phyloP scores from a whole-genome alignment of 139 green algal species.

The Coccomyxa sp. region DNA sequence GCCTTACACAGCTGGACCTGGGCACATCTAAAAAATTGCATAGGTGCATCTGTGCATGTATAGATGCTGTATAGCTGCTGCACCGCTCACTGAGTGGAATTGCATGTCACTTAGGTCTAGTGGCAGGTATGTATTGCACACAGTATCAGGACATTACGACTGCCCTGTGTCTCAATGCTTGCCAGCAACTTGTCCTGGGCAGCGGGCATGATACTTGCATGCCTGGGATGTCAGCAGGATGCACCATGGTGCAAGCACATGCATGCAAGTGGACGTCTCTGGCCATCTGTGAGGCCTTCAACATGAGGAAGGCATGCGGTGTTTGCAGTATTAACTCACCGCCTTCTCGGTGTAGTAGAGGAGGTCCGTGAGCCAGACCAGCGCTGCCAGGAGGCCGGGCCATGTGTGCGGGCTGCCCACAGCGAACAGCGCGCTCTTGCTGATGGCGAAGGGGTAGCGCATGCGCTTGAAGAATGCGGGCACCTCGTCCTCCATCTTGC shows the following conservation, averaged over 20 bases:
- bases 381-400: conserved; percentile 76
- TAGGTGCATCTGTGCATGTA: too few relatives aligned
- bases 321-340: conserved; percentile 2
- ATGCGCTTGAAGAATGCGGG: conserved; percentile 89
- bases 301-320: background rate
- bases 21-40: too few relatives aligned
- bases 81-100: too few relatives aligned
- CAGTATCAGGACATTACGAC: background rate
- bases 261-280: background rate
- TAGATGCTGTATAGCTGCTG: too few relatives aligned
- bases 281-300: background rate
- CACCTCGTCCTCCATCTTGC: conserved; percentile 85
- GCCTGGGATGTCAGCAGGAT: too few relatives aligned
- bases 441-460: conserved; percentile 90
- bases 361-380: conserved; percentile 90
- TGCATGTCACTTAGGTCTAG: too few relatives aligned
- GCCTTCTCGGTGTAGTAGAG: conserved; percentile 80
- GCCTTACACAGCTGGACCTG: too few relatives aligned
- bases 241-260: background rate
- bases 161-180: background rate
- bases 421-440: conserved; percentile 82
- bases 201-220: background rate
- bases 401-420: conserved; percentile 92
- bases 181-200: background rate
- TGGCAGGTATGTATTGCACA: too few relatives aligned